These are phyloP conservation scores for Borealophlyctis nickersoniae DNA, from an alignment of 192 early-diverging fungal species.

Conservation along the genomic window DNA sequence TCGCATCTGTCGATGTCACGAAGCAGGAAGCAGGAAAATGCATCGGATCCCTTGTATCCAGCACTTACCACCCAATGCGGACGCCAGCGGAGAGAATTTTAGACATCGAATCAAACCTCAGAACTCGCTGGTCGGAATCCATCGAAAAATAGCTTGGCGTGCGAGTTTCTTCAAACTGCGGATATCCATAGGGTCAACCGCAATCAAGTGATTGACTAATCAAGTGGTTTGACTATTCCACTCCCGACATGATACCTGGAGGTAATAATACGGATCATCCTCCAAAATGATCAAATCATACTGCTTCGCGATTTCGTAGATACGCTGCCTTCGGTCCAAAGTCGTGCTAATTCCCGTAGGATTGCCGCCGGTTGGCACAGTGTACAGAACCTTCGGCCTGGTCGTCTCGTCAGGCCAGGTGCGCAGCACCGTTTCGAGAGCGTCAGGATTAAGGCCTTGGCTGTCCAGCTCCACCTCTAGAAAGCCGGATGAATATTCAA, in stretches of 20 bases:
- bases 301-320: conserved; percentile 74
- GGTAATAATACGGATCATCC: conserved; percentile 94
- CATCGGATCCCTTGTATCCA: too few relatives aligned
- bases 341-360: conserved; percentile 84
- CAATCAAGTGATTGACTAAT: not conserved
- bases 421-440: conserved; percentile 26
- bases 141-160: conserved; percentile 82
- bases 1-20: too few relatives aligned
- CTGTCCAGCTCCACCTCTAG: conserved; percentile 35
- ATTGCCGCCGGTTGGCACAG: conserved; percentile 85
- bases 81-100: conserved; percentile 88
- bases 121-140: conserved; percentile 82
- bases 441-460: conserved; percentile 35
- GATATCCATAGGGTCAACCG: not conserved
- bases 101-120: conserved; percentile 89
- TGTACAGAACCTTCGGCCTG: conserved; percentile 36
- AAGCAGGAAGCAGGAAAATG: too few relatives aligned
- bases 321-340: conserved; percentile 66
- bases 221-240: conserved; percentile 4
- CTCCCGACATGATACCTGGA: conserved; percentile 75
- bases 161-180: conserved; percentile 41
- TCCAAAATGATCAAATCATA: conserved; percentile 86
- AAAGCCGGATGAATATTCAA: too few relatives aligned
- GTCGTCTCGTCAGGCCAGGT: conserved; percentile 26
- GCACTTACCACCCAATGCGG: conserved; percentile 84